Base-by-base conservation (phyloP, 768 basidiomycete species). In the Tricholomella constricta region DNA sequence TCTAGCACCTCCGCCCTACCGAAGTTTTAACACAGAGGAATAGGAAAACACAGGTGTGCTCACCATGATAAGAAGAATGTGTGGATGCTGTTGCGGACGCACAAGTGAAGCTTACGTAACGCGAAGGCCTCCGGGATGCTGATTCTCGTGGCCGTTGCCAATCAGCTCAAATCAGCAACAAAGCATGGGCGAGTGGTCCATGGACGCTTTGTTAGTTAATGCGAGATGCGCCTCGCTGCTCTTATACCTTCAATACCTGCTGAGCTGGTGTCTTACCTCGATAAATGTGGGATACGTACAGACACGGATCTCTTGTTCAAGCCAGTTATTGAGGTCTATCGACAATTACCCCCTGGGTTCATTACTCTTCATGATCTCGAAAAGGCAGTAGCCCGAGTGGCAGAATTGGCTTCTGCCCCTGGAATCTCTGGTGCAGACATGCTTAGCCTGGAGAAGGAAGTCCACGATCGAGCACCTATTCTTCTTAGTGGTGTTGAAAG, bases 1-100 rank as follows among this genome's bases (percentile, higher is more conserved):
- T 73, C 91, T 85, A 49, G 74, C 82, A 57, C 89, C 89, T 72
- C 89, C 90, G 41, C 90, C 90, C 90, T 91, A 56, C 1, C 10
- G 6, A 6, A n/a, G 22, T 11, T 25, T 55, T 25, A 55, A 38
- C 4, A 44, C 15, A 7, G 4, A 31, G 6, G 14, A n/a, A 3
- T 17, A 29, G 4, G 10, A 22, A 23, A 17, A 15, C 22, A 40
- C 17, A 23, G 26, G 35, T 20, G 32, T n/a, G 41, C 52, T 51
- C 32, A 60, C 59, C 59, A 54, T 53, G 17, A 23, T 40, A n/a
- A n/a, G n/a, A n/a, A n/a, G 19, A 48, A 43, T 23, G 19, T 56
- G 52, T 48, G 41, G 43, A 48, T 48, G 36, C 37, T 57, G 45
- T 45, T 54, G 51, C 12, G 47, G 36, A 44, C 23, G 12, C 25